A percentile compares a stretch with the other conserved stretches of the same genome.
Conservation (phyloP, 1,139 yeast genomes). For the Pichia sp. region DNA sequence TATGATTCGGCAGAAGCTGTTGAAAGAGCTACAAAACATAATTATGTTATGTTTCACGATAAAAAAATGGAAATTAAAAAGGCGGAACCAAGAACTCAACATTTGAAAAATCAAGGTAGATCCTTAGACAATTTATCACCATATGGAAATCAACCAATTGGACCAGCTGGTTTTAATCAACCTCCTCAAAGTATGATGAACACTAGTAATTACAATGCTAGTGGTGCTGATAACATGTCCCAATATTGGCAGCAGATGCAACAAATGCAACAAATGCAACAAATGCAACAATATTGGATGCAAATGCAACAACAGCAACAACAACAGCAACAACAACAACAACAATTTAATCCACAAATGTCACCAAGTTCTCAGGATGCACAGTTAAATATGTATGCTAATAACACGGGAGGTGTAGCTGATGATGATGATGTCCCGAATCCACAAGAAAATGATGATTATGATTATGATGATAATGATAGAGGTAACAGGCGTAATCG, state of each 20-base stretch:
- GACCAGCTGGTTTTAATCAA: not conserved
- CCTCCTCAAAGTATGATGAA: not conserved
- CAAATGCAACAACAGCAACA: conserved; percentile 24
- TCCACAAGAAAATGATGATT: conserved; percentile 25
- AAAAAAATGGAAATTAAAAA: conserved; percentile 93
- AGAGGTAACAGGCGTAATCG: not conserved
- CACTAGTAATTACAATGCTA: conserved; percentile 3
- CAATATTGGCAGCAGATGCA: conserved; percentile 75
- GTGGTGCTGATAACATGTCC: conserved; percentile 45
- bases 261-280: conserved; percentile 44
- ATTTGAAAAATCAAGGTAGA: conserved; percentile 29
- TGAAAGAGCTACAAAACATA: conserved; percentile 80
- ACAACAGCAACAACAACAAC: conserved; percentile 18
- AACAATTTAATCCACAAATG: conserved; percentile 4
- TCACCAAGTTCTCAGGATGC: conserved; percentile 16
- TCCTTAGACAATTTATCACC: conserved; percentile 19
- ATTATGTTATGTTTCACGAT: conserved; percentile 78
- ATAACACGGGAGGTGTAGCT: conserved; percentile 17
- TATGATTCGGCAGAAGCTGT: conserved; percentile 96
- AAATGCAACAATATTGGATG: conserved; percentile 33
- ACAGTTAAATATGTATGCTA: conserved; percentile 18
- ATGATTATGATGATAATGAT: not conserved
- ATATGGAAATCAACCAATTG: not conserved
- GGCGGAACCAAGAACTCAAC: conserved; percentile 90
- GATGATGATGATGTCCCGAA: conserved; percentile 31